A percentile compares a stretch with the other conserved stretches of the same genome.
Conservation (phyloP, 1,284 basidiomycete species). For the Apiotrichum akiyoshidainum region DNA sequence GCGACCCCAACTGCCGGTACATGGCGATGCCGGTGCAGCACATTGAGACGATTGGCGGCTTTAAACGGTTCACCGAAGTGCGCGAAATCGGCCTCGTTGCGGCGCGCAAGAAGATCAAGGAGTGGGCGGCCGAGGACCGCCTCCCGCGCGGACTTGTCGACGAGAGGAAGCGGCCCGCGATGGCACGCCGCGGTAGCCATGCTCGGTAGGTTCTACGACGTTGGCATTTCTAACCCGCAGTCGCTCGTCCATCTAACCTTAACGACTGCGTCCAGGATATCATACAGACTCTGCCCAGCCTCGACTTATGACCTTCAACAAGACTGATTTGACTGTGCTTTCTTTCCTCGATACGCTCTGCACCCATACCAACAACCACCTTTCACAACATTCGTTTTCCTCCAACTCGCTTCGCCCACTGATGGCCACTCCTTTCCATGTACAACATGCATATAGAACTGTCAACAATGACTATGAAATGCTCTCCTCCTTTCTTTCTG, state of each 20-base stretch:
- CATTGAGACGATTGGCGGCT: constrained; percentile 49
- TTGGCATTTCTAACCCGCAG: constrained; percentile 14
- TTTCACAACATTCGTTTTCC: neutral
- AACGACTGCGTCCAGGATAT: too few species aligned
- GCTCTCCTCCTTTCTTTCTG: neutral
- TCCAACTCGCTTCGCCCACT: too few species aligned
- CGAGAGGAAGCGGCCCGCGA: constrained; percentile 35
- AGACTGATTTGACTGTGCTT: neutral
- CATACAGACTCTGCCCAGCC: neutral
- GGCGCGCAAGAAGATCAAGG: constrained; percentile 67
- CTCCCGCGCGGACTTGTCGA: constrained; percentile 68
- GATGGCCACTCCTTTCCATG: neutral
- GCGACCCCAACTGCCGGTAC: constrained; percentile 80
- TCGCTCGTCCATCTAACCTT: constrained; percentile 15
- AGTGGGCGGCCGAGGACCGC: constrained; percentile 76
- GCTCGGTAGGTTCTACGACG: constrained; percentile 19
- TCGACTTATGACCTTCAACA: neutral
- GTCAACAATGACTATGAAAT: neutral
- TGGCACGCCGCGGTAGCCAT: constrained; percentile 36
- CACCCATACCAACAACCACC: neutral
- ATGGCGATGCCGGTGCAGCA: constrained; percentile 88
- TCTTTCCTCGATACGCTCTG: neutral
- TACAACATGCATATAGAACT: constrained; percentile 5
- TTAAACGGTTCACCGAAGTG: constrained; percentile 55
- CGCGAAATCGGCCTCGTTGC: constrained; percentile 76